These are phyloP conservation scores for Pulveroboletus sp. DNA, from an alignment of 768 basidiomycete genomes.

Conservation along the genomic window DNA sequence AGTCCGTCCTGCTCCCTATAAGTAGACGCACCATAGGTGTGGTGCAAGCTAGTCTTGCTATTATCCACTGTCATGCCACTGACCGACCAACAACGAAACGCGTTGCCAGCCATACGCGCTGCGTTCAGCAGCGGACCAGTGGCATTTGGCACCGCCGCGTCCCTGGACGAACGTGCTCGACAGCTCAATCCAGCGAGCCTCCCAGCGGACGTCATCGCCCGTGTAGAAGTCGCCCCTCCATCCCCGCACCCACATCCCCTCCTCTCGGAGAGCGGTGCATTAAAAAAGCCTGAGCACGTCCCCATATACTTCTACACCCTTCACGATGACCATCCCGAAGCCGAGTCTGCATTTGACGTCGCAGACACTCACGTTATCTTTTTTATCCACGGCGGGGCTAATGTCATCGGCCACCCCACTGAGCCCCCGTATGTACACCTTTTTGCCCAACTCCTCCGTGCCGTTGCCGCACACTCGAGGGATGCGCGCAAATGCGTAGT, in stretches of 20 bases:
- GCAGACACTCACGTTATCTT: conserved; percentile 16
- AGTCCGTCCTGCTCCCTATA: too few species aligned
- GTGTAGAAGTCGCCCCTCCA: conserved; percentile 17
- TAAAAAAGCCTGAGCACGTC: conserved; percentile 16
- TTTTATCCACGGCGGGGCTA: conserved; percentile 23
- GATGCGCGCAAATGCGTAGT: conserved; percentile 6
- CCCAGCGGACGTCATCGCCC: conserved; percentile 9
- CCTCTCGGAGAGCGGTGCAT: neutral
- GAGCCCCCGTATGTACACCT: neutral
- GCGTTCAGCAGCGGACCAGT: rapidly evolving
- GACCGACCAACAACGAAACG: conserved; percentile 13
- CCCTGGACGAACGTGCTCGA: conserved; percentile 13
- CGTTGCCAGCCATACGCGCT: neutral
- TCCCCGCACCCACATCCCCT: conserved; percentile 2
- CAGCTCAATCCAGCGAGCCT: neutral
- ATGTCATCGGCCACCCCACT: conserved; percentile 17
- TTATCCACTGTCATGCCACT: conserved; percentile 5
- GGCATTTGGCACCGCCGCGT: neutral
- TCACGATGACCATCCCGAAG: neutral
- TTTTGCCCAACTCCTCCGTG: conserved; percentile 9
- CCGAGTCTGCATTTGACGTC: neutral
- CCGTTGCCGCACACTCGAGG: neutral
- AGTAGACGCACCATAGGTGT: too few species aligned
- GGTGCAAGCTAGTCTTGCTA: too few species aligned
- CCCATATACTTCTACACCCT: conserved; percentile 20